Evolutionary conservation across 768 basidiomycete species (phyloP).

Genomic region (Boletus reticuloceps): DNA sequence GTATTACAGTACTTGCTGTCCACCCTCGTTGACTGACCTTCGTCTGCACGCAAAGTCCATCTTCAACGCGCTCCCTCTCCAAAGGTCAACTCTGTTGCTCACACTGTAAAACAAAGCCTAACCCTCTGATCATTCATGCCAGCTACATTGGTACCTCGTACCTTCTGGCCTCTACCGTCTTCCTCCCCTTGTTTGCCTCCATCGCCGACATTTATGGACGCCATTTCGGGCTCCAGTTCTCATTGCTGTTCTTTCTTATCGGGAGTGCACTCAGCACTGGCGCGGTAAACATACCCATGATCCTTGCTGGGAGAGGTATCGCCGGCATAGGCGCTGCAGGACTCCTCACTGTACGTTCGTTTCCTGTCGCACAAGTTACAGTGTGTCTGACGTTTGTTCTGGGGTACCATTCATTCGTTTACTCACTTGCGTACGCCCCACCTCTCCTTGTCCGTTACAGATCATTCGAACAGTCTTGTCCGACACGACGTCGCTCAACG

Average conservation of each 20-base stretch:
- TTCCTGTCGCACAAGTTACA: no score
- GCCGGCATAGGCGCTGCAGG: slow-evolving; percentile 51
- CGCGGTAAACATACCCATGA: slow-evolving; percentile 42
- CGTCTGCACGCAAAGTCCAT: slow-evolving; percentile 18
- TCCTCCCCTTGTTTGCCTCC: slow-evolving; percentile 49
- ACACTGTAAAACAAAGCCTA: background rate
- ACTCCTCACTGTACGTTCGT: slow-evolving; percentile 31
- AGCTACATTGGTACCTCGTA: slow-evolving; percentile 53
- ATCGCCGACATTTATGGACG: slow-evolving; percentile 51
- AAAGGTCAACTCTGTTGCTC: slow-evolving; percentile 17
- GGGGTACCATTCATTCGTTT: no score
- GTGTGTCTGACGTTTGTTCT: no score
- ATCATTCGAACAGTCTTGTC: slow-evolving; percentile 43
- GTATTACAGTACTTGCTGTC: slow-evolving; percentile 3
- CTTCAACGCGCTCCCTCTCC: slow-evolving; percentile 26
- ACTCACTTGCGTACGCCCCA: background rate
- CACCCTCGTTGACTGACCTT: background rate
- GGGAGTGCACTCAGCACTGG: slow-evolving; percentile 49
- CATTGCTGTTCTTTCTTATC: slow-evolving; percentile 43
- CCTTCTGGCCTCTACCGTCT: slow-evolving; percentile 50
- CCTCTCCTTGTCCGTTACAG: slow-evolving; percentile 10
- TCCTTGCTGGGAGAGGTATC: slow-evolving; percentile 46
- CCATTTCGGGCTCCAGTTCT: slow-evolving; percentile 43
- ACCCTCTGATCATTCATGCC: background rate
- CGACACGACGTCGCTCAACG: slow-evolving; percentile 41